These are phyloP conservation scores for Cyclotella choctawhatcheeana DNA, from an alignment of 108 stramenopile species.

Conservation along the genomic window DNA sequence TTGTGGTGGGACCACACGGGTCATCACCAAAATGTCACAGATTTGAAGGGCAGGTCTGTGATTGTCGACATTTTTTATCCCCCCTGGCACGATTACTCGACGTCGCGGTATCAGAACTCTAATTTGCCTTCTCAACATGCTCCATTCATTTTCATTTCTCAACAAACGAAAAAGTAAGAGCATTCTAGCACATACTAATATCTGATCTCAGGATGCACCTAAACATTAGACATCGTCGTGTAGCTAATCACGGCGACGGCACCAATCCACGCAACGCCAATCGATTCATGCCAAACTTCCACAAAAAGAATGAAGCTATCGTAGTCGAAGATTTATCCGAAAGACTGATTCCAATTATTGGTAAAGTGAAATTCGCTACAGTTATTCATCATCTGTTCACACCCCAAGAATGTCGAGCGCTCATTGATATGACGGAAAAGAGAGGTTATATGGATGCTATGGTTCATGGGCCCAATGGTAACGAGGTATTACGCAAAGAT, in stretches of 20 bases:
- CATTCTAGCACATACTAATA: too few relatives aligned
- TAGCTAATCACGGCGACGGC: too few relatives aligned
- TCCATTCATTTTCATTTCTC: too few relatives aligned
- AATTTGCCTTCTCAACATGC: too few relatives aligned
- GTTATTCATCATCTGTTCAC: conserved; percentile 28
- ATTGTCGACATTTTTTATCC: too few relatives aligned
- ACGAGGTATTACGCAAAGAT: conserved; percentile 19
- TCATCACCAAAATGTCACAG: too few relatives aligned
- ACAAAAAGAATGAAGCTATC: conserved; percentile 8
- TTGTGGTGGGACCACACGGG: too few relatives aligned
- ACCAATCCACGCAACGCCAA: neutral
- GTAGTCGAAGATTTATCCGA: conserved; percentile 34
- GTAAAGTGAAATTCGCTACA: conserved; percentile 13
- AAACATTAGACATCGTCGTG: neutral
- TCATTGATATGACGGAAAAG: conserved; percentile 21
- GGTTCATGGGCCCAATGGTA: conserved; percentile 24
- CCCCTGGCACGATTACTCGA: too few relatives aligned
- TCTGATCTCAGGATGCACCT: too few relatives aligned
- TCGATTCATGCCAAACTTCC: neutral
- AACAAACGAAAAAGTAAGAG: too few relatives aligned
- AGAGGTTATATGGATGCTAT: conserved; percentile 22
- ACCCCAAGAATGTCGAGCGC: conserved; percentile 23
- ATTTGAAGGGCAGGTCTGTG: too few relatives aligned
- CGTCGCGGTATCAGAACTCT: too few relatives aligned
- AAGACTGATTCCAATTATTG: conserved; percentile 25